Base-by-base conservation (phyloP, 2,329 filamentous ascomycete species). In the Paramyrothecium sp. region DNA sequence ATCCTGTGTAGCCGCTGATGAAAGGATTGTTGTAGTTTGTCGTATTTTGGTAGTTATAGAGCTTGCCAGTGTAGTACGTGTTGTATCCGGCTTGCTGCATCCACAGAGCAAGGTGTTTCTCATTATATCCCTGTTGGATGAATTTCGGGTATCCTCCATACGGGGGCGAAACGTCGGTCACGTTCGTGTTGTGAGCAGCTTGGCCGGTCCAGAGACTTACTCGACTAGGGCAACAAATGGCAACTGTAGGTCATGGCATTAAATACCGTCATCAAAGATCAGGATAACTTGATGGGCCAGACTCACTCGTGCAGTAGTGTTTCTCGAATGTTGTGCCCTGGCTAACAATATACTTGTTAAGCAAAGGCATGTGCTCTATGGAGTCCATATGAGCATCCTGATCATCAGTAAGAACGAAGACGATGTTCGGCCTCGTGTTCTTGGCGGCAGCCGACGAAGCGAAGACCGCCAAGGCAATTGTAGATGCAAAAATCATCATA, bases 381-480 rank as follows among this genome's bases (percentile, higher is more conserved):
- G 83, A 86, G 53, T 81, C 71, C 58, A 88, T 71, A 56, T 81
- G 79, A 2, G 81, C 66, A 60, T 88, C 85, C 64, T 88, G 85
- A 55, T 88, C 85, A 60, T 88, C 85, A 0, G 83, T 85, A 30
- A 87, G 71, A 57, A 87, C 79, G 63, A 88, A 85, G 51, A 88
- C 72, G 55, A 87, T 78, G 60, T 87, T 87, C 0, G 79, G 59
- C 50, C 54, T 11, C 13, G 26, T 30, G 10, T 4, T 5, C 26
- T 30, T 30, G 26, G 26, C 26, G 26, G 26, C 26, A 30, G 10
- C 26, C 26, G 26, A 30, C 26, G 10, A 30, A 30, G 10, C 26
- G 26, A 10, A 4, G 10, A 10, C 10, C 10, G 26, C 26, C 26
- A 30, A 30, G 10, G 26, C 26, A 30, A 30, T 30, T 4, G 10